Conservation (phyloP, 2,329 filamentous ascomycete species). For the Diplodia scrobiculata region DNA sequence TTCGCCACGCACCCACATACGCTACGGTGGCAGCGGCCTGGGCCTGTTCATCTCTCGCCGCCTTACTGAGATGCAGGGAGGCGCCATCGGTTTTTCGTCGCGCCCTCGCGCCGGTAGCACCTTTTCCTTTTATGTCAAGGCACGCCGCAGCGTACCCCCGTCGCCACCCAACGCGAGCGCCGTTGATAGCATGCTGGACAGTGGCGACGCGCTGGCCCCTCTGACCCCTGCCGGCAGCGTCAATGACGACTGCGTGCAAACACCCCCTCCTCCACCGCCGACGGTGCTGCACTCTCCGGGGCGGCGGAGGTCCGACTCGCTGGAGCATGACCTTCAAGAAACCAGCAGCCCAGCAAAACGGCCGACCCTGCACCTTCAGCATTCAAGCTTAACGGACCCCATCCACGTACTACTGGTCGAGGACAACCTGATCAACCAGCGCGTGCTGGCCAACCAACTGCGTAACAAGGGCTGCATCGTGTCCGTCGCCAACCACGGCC, state of each 20-base stretch:
- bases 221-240: neutral
- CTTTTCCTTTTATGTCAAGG: slow-evolving; percentile 51
- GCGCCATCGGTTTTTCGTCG: slow-evolving; percentile 51
- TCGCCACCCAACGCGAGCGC: neutral
- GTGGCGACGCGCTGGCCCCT: neutral
- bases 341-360: neutral
- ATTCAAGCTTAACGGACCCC: neutral
- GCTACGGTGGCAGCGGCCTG: slow-evolving; percentile 50
- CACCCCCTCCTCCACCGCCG: neutral
- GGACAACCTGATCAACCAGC: slow-evolving; percentile 45
- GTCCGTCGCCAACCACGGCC: slow-evolving; percentile 41
- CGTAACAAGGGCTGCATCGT: slow-evolving; percentile 38
- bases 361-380: neutral
- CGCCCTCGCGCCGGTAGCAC: slow-evolving; percentile 43
- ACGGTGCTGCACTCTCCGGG: neutral
- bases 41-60: slow-evolving; percentile 53
- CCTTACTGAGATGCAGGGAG: slow-evolving; percentile 50
- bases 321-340: neutral
- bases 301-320: neutral
- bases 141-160: slow-evolving; percentile 34
- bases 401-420: slow-evolving; percentile 41
- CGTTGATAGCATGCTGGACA: neutral
- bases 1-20: slow-evolving; percentile 43
- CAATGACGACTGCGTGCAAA: neutral
- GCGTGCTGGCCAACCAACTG: slow-evolving; percentile 41